Conservation (phyloP, 306 rosid genomes). For the Sindora glabra region DNA sequence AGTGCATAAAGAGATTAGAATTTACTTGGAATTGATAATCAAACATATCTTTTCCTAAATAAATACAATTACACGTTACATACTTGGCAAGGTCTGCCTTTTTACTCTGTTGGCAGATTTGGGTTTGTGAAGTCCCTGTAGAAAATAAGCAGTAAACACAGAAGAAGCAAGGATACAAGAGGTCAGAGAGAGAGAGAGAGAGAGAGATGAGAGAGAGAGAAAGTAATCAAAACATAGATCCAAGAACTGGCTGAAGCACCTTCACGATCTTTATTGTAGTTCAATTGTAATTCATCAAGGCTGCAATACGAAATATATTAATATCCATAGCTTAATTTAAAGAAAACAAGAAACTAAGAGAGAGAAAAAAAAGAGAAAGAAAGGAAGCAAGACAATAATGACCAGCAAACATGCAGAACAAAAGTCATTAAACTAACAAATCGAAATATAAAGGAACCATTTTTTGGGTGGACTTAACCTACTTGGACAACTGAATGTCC, state of each 20-base stretch:
- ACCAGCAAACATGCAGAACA: background rate
- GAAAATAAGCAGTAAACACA: constrained; percentile 9
- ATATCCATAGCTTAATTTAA: background rate
- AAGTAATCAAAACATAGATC: background rate
- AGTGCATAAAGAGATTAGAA: background rate
- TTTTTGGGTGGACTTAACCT: constrained; percentile 33
- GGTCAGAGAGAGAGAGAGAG: background rate
- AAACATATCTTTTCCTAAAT: no score
- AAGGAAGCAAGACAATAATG: background rate
- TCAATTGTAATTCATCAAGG: constrained; percentile 97
- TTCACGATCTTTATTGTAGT: constrained; percentile 94
- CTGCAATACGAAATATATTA: constrained; percentile 43
- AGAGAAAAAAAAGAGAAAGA: background rate
- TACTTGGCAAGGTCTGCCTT: constrained; percentile 84
- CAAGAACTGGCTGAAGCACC: constrained; percentile 42
- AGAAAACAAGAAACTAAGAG: constrained; percentile 4
- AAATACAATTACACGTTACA: no score
- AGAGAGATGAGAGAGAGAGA: background rate
- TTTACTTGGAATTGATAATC: no score
- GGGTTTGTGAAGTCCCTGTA: constrained; percentile 92
- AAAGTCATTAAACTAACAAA: constrained; percentile 1
- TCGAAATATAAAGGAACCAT: background rate
- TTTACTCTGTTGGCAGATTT: constrained; percentile 87
- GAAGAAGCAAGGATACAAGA: no score
- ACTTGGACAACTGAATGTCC: constrained; percentile 98